Conservation (phyloP, 2,329 filamentous ascomycete genomes). For the Clarireedia homoeocarpa region DNA sequence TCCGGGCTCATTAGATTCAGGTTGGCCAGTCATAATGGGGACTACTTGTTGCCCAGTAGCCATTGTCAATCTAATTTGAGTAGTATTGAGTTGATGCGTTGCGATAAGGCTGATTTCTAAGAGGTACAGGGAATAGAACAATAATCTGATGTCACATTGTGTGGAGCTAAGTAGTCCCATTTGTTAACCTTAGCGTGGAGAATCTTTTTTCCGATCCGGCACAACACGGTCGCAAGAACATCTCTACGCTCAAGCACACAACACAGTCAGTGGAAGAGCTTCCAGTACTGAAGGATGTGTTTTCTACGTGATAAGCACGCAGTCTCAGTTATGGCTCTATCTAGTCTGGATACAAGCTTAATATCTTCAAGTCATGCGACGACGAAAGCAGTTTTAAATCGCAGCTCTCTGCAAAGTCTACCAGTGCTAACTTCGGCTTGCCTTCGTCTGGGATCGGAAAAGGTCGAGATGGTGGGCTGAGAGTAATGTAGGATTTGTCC, state of each 20-base stretch:
- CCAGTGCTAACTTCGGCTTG: not conserved
- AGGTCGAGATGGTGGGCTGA: not conserved
- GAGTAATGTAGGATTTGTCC: slow-evolving; percentile 1
- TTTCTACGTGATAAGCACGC: too few relatives aligned
- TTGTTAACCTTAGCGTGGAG: too few relatives aligned
- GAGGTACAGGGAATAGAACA: not conserved
- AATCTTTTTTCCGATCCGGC: not conserved
- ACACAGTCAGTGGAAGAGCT: too few relatives aligned
- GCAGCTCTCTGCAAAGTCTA: not conserved
- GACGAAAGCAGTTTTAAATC: not conserved
- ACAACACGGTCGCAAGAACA: too few relatives aligned
- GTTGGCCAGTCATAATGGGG: not conserved
- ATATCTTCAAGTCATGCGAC: too few relatives aligned
- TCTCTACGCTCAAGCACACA: too few relatives aligned
- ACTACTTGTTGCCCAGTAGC: not conserved
- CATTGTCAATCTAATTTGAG: not conserved
- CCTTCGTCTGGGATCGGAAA: not conserved
- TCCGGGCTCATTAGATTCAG: not conserved
- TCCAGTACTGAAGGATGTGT: too few relatives aligned
- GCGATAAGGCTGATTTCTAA: too few relatives aligned
- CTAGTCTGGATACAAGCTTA: too few relatives aligned
- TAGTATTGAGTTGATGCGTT: too few relatives aligned
- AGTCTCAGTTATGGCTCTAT: too few relatives aligned
- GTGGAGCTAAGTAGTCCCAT: not conserved
- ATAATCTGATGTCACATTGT: not conserved